Conservation (phyloP, 805 yeast genomes). For the Blastobotrys terrestris region DNA sequence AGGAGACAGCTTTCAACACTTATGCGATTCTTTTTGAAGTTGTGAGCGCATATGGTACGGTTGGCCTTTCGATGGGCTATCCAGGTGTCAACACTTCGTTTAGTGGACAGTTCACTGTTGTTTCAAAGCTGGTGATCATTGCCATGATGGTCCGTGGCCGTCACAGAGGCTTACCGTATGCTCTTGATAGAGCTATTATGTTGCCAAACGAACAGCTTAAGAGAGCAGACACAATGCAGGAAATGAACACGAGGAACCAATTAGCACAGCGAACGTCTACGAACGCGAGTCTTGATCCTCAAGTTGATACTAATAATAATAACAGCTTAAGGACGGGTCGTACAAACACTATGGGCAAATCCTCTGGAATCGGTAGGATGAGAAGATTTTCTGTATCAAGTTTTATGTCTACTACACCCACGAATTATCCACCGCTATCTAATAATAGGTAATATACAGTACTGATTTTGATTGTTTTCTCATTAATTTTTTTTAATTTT, state of each 20-base stretch:
- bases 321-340: not conserved
- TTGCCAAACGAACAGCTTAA: constrained; percentile 55
- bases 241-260: not conserved
- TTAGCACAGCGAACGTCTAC: not conserved
- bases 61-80: constrained; percentile 85
- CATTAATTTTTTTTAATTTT: not conserved
- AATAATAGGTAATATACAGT: not conserved
- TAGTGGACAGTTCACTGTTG: constrained; percentile 58
- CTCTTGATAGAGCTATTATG: constrained; percentile 90
- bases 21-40: constrained; percentile 80
- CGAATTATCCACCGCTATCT: not conserved
- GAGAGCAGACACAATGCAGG: constrained; percentile 18
- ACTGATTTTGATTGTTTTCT: not conserved
- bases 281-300: not conserved
- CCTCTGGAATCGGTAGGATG: not conserved
- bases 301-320: not conserved
- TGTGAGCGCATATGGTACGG: constrained; percentile 94
- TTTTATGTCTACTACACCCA: not conserved
- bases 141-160: constrained; percentile 93
- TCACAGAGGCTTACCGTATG: constrained; percentile 92
- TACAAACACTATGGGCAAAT: not conserved
- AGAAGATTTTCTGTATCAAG: not conserved
- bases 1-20: constrained; percentile 49
- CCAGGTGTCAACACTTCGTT: constrained; percentile 64
- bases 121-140: constrained; percentile 79